Base-by-base conservation (phyloP, 2,329 filamentous ascomycete species). In the Neurospora sp. region DNA sequence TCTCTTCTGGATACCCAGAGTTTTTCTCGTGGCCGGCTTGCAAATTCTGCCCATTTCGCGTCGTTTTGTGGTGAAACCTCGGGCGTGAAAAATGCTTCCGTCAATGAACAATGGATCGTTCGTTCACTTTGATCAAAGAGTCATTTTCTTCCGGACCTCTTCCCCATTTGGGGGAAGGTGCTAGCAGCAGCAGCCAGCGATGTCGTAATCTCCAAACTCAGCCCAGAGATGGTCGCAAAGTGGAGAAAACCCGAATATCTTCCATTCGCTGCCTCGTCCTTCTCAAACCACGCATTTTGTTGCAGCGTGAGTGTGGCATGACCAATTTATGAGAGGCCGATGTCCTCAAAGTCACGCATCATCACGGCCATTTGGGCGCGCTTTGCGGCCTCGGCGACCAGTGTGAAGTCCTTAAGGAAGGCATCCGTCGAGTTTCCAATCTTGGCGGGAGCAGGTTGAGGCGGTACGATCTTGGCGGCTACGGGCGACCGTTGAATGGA, bases 361-460 rank as follows among this genome's bases (percentile, higher is more conserved):
- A 97, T 83, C 76, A 93, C 89, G 57, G 92, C 92, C 85, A 97
- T 92, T 81, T 97, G 93, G 10, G 95, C 95, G 57, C 94, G 86
- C 81, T 97, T 97, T 62, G 93, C 95, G 1, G 95, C 95, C 83
- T 98, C 95, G 41, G 94, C 94, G 57, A 97, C 87, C 38, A 97
- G 87, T 70, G 87, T 95, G 77, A 95, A 92, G 80, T 97, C 91
- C 76, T 90, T 88, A 71, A 97, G 85, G 77, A 93, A 93, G 37
- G 81, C 74, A 69, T 87, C 86, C 10, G 82, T 84, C 15, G 83
- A 84, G 1, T 82, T 76, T 36, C 52, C 52, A 1, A 77, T 69
- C 74, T 80, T 79, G 71, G 70, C 67, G 72, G 77, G 77, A 62
- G 75, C 72, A 10, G 77, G 76, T 40, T 75, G 73, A 11, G 77